Base-by-base conservation (phyloP, 1,284 basidiomycete species). In the Ceratobasidium sp. region DNA sequence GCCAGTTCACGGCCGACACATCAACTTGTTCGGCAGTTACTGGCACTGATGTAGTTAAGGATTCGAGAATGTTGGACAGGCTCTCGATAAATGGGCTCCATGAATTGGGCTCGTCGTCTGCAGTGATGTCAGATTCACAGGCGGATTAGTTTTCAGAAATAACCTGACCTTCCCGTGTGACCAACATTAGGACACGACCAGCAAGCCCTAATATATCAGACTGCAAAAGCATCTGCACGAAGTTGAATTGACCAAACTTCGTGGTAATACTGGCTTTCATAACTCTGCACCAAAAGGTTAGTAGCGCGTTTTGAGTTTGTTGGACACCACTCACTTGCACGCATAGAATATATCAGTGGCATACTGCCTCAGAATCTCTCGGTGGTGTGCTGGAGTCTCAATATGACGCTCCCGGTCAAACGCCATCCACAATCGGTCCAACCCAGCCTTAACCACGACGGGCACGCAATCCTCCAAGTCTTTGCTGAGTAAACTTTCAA, bases 121-220 rank as follows among this genome's bases (percentile, higher is more conserved):
- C 5, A 28, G 16, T 38, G 11, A 4, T 38, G 35, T 38, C 4
- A 38, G 35, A 55, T 55, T 11, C 11, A 38, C 26, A 16, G 28
- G 8, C 26, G 23, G 30, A 23, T 55, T 55, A 55, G 32, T 59
- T 1, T 23, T 21, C 8, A 28, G n/a, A 6, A 23, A 18, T 7
- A 9, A 32, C 28, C 6, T 44, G 43, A 62, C 59, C 59, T 52
- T 52, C 67, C 30, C 67, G 41, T 23, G 38, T 47, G 1, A 49
- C 16, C 23, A 59, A 21, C 43, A 70, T n/a, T 18, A 70, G 32
- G n/a, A 70, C 43, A 1, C 67, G 52, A 21, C 54, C 67, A 38
- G 30, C 38, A 58, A 70, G 41, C 1, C 55, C 44, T 8, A 46
- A 26, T 5, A 70, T 3, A 32, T 70, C 44, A 2, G 7, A 1